These are phyloP conservation scores for Fusarium globosum DNA, from an alignment of 2,329 filamentous ascomycete species.

Conservation along the genomic window DNA sequence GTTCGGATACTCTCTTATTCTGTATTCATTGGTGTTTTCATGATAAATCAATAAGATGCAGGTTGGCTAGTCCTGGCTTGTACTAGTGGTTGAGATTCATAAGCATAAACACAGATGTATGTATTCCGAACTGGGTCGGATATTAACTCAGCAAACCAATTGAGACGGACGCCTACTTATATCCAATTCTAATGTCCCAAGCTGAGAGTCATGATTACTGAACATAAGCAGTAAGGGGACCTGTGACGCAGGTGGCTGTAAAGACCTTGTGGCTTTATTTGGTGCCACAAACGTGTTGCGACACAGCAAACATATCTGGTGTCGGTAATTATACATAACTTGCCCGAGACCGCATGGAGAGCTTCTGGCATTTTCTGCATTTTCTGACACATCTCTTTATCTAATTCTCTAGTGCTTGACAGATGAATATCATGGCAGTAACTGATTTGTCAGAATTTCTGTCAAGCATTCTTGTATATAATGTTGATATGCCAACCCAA, in stretches of 20 bases:
- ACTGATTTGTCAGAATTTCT: not conserved
- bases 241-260: not conserved
- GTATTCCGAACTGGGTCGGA: not conserved
- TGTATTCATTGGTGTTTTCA: not conserved
- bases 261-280: not conserved
- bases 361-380: accelerated
- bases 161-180: accelerated
- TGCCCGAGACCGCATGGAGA: not conserved
- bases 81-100: no score
- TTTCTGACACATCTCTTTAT: accelerated
- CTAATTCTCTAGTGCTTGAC: accelerated
- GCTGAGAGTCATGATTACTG: not conserved
- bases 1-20: not conserved
- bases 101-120: not conserved
- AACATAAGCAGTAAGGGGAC: not conserved
- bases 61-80: accelerated
- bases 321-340: not conserved
- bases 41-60: not conserved
- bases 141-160: not conserved
- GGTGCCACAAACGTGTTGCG: no score
- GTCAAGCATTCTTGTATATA: accelerated
- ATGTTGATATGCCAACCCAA: accelerated
- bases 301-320: not conserved
- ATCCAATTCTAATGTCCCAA: accelerated
- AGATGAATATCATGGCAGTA: accelerated